Evolutionary conservation across 768 basidiomycete genomes (phyloP).

Genomic region (Lenzites betulinus): DNA sequence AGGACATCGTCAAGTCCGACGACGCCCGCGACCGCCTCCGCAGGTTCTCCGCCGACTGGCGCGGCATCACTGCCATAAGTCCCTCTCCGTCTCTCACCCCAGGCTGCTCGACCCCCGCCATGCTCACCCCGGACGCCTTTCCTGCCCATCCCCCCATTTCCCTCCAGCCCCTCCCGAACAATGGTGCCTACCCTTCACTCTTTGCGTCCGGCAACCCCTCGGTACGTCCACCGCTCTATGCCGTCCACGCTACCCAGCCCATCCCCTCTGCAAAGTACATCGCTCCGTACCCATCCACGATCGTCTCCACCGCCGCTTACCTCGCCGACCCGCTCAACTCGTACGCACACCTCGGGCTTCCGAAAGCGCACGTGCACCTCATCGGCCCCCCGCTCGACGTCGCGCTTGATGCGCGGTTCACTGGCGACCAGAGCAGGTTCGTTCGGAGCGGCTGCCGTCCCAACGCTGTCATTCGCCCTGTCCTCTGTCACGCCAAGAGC

Average conservation of each 20-base stretch:
- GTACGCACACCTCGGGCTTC: slow-evolving; percentile 81
- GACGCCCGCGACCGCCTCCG: slow-evolving; percentile 52
- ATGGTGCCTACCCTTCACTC: slow-evolving; percentile 37
- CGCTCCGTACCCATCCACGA: slow-evolving; percentile 61
- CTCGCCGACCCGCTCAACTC: slow-evolving; percentile 80
- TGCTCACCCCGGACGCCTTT: slow-evolving; percentile 33
- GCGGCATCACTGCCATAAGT: slow-evolving; percentile 62
- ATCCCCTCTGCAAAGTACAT: slow-evolving; percentile 59
- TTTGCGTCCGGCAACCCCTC: slow-evolving; percentile 37
- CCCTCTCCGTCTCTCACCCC: slow-evolving; percentile 31
- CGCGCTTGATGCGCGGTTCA: slow-evolving; percentile 76
- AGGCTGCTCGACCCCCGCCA: slow-evolving; percentile 37
- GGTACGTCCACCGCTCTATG: slow-evolving; percentile 60
- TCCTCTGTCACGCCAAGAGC: slow-evolving; percentile 37
- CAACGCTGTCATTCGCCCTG: slow-evolving; percentile 47
- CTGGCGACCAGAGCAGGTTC: slow-evolving; percentile 64
- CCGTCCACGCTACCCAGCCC: slow-evolving; percentile 62
- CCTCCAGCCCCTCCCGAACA: slow-evolving; percentile 35
- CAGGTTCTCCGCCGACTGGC: slow-evolving; percentile 64
- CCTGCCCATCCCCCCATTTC: slow-evolving; percentile 31
- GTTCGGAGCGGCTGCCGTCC: slow-evolving; percentile 61
- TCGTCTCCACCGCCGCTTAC: slow-evolving; percentile 70
- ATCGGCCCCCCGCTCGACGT: slow-evolving; percentile 77
- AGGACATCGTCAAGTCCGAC: slow-evolving; percentile 46
- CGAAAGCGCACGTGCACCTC: slow-evolving; percentile 82